Conservation (phyloP, 1,139 yeast genomes). For the Debaryomycetaceae sp. region DNA sequence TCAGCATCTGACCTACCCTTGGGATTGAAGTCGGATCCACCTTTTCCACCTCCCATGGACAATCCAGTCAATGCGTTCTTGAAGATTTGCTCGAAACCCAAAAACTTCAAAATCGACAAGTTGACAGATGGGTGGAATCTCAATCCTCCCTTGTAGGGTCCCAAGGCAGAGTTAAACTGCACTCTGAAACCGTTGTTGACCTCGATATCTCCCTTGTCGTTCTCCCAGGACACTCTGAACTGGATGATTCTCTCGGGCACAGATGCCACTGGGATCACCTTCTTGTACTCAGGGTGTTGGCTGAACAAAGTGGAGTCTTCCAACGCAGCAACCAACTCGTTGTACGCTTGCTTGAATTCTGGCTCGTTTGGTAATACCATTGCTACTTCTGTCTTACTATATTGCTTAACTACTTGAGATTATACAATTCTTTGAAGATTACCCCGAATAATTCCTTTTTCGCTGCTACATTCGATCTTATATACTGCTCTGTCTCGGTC, state of each 20-base stretch:
- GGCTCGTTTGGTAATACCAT: slow-evolving; percentile 78
- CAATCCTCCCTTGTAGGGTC: slow-evolving; percentile 99
- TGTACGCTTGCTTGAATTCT: slow-evolving; percentile 98
- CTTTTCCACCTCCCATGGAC: slow-evolving; percentile 99
- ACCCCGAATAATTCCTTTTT: background rate
- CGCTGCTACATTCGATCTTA: background rate
- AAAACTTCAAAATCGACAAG: slow-evolving; percentile 88
- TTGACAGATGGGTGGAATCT: slow-evolving; percentile 97
- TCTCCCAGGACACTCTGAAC: slow-evolving; percentile 98
- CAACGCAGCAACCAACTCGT: slow-evolving; percentile 84
- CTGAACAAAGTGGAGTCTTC: slow-evolving; percentile 88
- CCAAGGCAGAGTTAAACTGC: slow-evolving; percentile 96
- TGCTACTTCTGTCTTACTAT: slow-evolving; percentile 6
- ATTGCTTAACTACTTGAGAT: background rate
- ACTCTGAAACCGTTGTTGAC: slow-evolving; percentile 98
- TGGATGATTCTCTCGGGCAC: slow-evolving; percentile 95
- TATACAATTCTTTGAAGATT: background rate
- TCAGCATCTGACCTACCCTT: slow-evolving; percentile 90
- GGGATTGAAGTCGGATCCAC: slow-evolving; percentile 98
- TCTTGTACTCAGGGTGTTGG: slow-evolving; percentile 85
- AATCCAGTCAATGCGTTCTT: slow-evolving; percentile 97
- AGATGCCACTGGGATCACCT: slow-evolving; percentile 85
- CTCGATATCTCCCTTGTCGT: slow-evolving; percentile 86
- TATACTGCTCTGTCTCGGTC: background rate
- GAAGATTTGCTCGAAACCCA: slow-evolving; percentile 98